Percentiles rank a stretch among this genome's conserved stretches.
Conservation (phyloP, 306 rosid genomes). For the Herpetospermum pedunculosum region DNA sequence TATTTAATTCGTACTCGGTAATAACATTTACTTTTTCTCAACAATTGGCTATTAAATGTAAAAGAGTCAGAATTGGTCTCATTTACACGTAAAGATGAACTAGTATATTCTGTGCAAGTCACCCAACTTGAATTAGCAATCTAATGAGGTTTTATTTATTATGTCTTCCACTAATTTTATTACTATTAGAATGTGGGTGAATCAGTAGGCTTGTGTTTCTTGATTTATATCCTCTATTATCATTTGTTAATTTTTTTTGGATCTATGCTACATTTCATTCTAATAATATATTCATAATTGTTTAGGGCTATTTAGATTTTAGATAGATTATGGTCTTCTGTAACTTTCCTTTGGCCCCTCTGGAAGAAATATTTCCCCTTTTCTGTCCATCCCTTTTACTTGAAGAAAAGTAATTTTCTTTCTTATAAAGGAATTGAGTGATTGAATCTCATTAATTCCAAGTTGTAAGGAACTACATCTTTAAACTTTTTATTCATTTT, state of each 20-base stretch:
- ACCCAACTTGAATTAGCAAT: neutral
- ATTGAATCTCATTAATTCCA: neutral
- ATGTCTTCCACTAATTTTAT: neutral
- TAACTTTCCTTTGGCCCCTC: neutral
- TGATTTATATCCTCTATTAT: neutral
- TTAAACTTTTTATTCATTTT: constrained; percentile 8
- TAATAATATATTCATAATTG: neutral
- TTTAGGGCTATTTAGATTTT: neutral
- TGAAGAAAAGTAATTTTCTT: neutral
- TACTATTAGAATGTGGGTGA: neutral
- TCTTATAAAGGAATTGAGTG: neutral
- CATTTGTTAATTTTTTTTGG: neutral
- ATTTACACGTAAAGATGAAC: neutral
- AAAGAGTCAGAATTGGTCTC: neutral
- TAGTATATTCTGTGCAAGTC: neutral
- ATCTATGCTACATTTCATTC: neutral
- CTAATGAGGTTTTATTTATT: neutral
- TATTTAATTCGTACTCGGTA: neutral
- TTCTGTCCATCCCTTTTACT: neutral
- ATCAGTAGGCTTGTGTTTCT: neutral
- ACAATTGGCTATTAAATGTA: neutral
- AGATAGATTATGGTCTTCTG: neutral
- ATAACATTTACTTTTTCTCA: neutral
- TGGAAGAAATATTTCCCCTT: neutral
- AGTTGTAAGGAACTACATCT: neutral